Conservation (phyloP, 208 protist genomes). For the Phytomonas serpens region DNA sequence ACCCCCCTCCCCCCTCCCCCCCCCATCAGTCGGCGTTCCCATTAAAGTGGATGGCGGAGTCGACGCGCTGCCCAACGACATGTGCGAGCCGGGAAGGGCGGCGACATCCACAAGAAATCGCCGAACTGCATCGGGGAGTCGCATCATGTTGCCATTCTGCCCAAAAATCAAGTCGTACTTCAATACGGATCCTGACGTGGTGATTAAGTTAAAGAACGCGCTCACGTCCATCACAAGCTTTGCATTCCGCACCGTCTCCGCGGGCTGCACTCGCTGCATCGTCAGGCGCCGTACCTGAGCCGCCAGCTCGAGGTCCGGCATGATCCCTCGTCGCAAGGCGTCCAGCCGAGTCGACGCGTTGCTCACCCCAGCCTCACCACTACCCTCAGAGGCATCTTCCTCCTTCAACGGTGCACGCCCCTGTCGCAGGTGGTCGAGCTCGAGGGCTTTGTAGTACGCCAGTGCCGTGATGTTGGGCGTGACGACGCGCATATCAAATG, state of each 20-base stretch:
- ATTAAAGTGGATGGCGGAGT: no score
- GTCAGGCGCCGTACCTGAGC: constrained; percentile 29
- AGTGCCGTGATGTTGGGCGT: constrained; percentile 51
- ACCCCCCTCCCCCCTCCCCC: no score
- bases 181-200: constrained; percentile 15
- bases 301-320: constrained; percentile 24
- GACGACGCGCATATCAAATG: constrained; percentile 46
- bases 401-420: constrained; percentile 8
- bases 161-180: constrained; percentile 49
- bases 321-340: constrained; percentile 34
- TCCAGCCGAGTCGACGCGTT: constrained; percentile 38
- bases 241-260: constrained; percentile 17
- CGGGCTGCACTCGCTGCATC: constrained; percentile 16
- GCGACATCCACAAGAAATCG: background rate
- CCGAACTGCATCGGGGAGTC: constrained; percentile 31
- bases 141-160: constrained; percentile 62
- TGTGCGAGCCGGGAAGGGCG: no score
- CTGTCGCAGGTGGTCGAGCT: constrained; percentile 22
- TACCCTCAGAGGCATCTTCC: background rate
- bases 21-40: no score
- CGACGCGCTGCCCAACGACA: no score
- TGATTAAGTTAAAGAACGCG: constrained; percentile 47
- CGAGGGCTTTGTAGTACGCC: constrained; percentile 75
- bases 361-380: background rate
- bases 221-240: constrained; percentile 65